These are phyloP conservation scores for Pseudogymnoascus sp. DNA, from an alignment of 2,329 filamentous ascomycete species.

Conservation along the genomic window DNA sequence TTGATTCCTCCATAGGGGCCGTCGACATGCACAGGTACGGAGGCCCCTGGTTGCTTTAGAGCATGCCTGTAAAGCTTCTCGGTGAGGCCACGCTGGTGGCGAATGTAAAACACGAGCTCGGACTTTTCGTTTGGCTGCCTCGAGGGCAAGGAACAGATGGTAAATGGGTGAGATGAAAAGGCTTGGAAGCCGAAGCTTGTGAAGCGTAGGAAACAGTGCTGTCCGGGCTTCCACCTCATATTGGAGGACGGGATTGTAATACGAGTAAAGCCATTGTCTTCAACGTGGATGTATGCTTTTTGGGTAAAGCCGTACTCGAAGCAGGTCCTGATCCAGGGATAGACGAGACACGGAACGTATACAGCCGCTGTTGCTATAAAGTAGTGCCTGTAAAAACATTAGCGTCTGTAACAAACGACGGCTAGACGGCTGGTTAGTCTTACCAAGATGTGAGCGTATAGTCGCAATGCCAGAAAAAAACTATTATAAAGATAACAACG, in stretches of 20 bases:
- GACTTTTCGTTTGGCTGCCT: conserved; percentile 14
- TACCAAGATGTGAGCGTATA: conserved; percentile 47
- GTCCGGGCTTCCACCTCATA: conserved; percentile 41
- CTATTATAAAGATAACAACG: conserved; percentile 46
- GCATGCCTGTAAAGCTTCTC: conserved; percentile 36
- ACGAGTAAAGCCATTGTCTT: conserved; percentile 35
- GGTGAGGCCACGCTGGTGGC: conserved; percentile 43
- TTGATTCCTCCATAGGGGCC: conserved; percentile 51
- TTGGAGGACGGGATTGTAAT: conserved; percentile 36
- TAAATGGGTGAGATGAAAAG: conserved; percentile 36
- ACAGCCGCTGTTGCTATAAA: conserved; percentile 49
- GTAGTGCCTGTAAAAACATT: conserved; percentile 42
- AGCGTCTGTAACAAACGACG: not conserved
- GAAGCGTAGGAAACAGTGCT: conserved; percentile 46
- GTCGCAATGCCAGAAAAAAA: conserved; percentile 55
- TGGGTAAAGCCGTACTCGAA: conserved; percentile 42
- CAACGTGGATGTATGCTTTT: conserved; percentile 34
- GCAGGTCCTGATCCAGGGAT: conserved; percentile 39
- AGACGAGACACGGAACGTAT: conserved; percentile 41
- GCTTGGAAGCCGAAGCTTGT: conserved; percentile 19
- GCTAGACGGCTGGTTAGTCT: not conserved
- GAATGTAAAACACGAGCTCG: conserved; percentile 47
- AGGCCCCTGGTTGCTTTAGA: conserved; percentile 28
- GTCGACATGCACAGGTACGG: conserved; percentile 44
- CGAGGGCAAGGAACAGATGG: conserved; percentile 38